Percentiles rank a stretch among this genome's conserved stretches.
phyloP scores from a whole-genome alignment of 257 asterid species.

The Penstemon eatonii region DNA sequence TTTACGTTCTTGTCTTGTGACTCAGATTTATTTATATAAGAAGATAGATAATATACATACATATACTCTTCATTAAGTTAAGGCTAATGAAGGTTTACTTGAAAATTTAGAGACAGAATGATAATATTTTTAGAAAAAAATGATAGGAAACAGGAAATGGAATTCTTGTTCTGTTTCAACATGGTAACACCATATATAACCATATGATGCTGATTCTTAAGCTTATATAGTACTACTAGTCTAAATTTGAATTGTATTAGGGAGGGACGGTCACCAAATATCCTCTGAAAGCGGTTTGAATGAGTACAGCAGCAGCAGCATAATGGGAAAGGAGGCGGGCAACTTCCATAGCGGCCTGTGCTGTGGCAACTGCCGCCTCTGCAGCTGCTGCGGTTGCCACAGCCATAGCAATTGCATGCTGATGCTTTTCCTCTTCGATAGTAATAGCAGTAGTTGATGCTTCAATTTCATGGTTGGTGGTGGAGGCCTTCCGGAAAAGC shows the following conservation, averaged over 20 bases:
- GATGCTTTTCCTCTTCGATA: conserved; percentile 22
- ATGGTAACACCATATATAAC: too few relatives aligned
- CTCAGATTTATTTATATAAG: too few relatives aligned
- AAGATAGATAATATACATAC: too few relatives aligned
- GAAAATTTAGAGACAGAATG: too few relatives aligned
- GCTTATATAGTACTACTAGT: too few relatives aligned
- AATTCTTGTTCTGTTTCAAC: not conserved
- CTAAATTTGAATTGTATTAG: too few relatives aligned
- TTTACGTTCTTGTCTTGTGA: too few relatives aligned
- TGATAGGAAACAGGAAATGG: not conserved
- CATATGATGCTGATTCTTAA: too few relatives aligned
- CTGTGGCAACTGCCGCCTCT: conserved; percentile 39
- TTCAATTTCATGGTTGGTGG: conserved; percentile 23
- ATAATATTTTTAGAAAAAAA: not conserved
- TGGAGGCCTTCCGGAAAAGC: conserved; percentile 33
- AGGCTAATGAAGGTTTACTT: too few relatives aligned
- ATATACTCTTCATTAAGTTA: too few relatives aligned
- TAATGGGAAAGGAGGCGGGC: conserved; percentile 27
- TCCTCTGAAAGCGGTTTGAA: conserved; percentile 50
- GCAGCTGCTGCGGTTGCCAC: conserved; percentile 43
- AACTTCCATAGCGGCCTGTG: conserved; percentile 37
- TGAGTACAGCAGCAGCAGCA: conserved; percentile 29
- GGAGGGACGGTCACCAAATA: conserved; percentile 31
- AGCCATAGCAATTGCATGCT: conserved; percentile 40
- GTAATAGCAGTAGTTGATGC: conserved; percentile 1